These are phyloP conservation scores for Vanrija sp. DNA, from an alignment of 1,284 basidiomycete genomes.

Conservation along the genomic window DNA sequence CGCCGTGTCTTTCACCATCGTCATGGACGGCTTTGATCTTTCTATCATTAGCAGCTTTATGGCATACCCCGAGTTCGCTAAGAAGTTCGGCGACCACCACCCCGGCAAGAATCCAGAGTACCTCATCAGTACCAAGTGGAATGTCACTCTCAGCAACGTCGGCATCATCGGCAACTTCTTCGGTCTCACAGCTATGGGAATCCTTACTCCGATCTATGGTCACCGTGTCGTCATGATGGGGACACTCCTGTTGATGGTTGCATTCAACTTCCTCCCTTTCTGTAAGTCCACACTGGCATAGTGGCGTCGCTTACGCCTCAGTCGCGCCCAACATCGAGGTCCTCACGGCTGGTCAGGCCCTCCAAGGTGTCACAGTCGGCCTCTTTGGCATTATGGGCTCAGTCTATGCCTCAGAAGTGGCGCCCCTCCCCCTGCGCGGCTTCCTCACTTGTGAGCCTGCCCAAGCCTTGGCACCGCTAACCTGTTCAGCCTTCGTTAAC, in stretches of 20 bases:
- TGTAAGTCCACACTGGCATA: not conserved
- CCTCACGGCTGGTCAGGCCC: slow-evolving; percentile 2
- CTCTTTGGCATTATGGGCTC: not conserved
- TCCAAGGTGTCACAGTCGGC: not conserved
- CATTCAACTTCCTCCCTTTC: slow-evolving; percentile 25
- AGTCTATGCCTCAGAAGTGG: not conserved
- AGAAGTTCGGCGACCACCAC: slow-evolving; percentile 34
- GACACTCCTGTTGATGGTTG: not conserved
- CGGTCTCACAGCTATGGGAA: not conserved
- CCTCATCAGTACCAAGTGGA: not conserved
- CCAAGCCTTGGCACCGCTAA: too few relatives aligned
- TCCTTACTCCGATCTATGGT: not conserved
- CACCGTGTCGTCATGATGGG: not conserved
- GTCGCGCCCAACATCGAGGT: slow-evolving; percentile 12
- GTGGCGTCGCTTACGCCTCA: slow-evolving; percentile 24
- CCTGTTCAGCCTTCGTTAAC: slow-evolving; percentile 40
- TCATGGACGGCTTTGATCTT: slow-evolving; percentile 51
- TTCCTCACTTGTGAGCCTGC: slow-evolving; percentile 4
- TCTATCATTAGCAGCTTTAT: slow-evolving; percentile 42
- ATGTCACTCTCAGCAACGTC: not conserved
- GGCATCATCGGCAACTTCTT: not conserved
- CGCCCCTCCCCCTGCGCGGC: not conserved
- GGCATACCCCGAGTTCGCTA: slow-evolving; percentile 39
- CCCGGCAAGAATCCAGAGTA: not conserved
- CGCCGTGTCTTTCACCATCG: too few relatives aligned